These are phyloP conservation scores for Vitis hybrid DNA, from an alignment of 177 flowering plant genomes.

Conservation along the genomic window DNA sequence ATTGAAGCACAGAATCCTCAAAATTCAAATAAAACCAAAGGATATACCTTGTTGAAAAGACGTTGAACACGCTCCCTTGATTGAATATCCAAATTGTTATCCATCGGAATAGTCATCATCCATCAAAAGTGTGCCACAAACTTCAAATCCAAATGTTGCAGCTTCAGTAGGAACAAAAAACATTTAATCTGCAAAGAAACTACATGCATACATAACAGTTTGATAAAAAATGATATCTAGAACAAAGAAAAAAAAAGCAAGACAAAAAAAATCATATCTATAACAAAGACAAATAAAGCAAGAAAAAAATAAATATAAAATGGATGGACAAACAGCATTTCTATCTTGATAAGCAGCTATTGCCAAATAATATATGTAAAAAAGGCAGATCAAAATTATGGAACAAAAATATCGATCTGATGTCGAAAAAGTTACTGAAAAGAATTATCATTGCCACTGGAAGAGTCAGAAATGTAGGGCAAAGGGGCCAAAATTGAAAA, in stretches of 20 bases:
- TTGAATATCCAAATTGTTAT: neutral
- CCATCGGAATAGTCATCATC: neutral
- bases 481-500: no score
- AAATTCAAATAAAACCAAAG: no score
- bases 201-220: neutral
- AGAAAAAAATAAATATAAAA: neutral
- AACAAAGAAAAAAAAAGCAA: neutral
- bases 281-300: neutral
- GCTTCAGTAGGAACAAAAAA: constrained; percentile 1
- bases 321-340: neutral
- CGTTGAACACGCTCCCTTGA: neutral
- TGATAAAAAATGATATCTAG: neutral
- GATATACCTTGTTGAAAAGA: no score
- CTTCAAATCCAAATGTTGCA: neutral
- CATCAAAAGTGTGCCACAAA: neutral
- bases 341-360: neutral
- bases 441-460: no score
- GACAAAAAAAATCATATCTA: neutral
- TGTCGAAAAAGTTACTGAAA: no score
- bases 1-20: no score
- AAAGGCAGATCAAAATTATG: neutral
- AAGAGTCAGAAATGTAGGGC: no score
- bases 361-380: neutral
- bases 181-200: neutral
- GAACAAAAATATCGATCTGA: no score